These are phyloP conservation scores for Pichia pseudocactophila DNA, from an alignment of 805 yeast genomes.

Conservation along the genomic window DNA sequence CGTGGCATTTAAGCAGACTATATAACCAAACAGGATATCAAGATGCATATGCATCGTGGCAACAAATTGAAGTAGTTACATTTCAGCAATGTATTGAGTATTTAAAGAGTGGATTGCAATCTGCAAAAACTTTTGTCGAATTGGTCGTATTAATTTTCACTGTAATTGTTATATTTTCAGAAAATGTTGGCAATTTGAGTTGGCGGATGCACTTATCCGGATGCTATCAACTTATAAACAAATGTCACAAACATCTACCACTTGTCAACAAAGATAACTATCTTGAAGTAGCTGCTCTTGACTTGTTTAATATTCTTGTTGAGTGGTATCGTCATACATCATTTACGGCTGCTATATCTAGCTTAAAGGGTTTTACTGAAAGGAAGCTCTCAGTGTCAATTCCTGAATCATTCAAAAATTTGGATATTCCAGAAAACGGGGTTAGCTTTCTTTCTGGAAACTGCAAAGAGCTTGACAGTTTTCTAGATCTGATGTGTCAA, in stretches of 20 bases:
- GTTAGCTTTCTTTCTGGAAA: conserved; percentile 8
- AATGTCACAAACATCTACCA: no score
- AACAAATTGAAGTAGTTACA: conserved; percentile 4
- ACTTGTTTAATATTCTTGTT: conserved; percentile 4
- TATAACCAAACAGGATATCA: conserved; percentile 7
- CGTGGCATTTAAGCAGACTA: conserved; percentile 8
- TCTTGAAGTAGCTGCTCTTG: no score
- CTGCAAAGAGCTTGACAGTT: neutral
- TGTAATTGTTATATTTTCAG: conserved; percentile 9
- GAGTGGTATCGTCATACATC: conserved; percentile 11
- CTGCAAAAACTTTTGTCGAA: conserved; percentile 3
- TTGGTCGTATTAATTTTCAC: conserved; percentile 8
- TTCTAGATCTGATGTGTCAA: neutral
- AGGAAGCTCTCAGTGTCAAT: neutral
- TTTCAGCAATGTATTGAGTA: conserved; percentile 10
- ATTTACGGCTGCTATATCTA: conserved; percentile 3
- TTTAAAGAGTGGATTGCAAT: conserved; percentile 5
- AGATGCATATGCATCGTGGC: no score
- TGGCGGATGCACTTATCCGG: conserved; percentile 13
- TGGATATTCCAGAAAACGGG: conserved; percentile 2
- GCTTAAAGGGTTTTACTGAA: conserved; percentile 7
- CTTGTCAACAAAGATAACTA: no score
- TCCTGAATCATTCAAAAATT: neutral
- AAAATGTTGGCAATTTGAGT: conserved; percentile 8
- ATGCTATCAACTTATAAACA: conserved; percentile 7